phyloP scores from a whole-genome alignment of 192 early-diverging fungal genomes.

The Backusella mclennaniae region DNA sequence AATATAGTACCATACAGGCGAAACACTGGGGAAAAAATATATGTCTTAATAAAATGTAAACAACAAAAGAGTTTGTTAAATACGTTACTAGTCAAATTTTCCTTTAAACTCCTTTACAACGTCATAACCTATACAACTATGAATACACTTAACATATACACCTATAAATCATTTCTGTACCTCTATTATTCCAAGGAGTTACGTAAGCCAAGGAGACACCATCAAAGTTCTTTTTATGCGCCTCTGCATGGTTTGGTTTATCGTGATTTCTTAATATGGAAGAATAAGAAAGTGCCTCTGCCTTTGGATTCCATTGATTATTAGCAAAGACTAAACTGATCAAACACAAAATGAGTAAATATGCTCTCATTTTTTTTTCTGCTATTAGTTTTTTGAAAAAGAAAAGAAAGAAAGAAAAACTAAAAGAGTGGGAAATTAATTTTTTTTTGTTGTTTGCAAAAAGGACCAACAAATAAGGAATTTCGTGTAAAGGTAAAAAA shows the following conservation, averaged over 20 bases:
- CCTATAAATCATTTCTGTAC: conserved; percentile 10
- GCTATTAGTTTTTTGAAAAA: neutral
- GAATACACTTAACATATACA: neutral
- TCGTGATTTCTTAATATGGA: conserved; percentile 15
- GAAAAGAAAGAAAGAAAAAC: neutral
- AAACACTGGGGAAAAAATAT: conserved; percentile 20
- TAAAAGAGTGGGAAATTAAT: neutral
- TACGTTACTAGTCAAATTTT: conserved; percentile 44
- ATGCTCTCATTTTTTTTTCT: neutral
- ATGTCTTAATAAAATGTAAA: neutral
- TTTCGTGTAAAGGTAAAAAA: neutral
- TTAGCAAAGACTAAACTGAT: neutral
- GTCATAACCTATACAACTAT: conserved; percentile 31
- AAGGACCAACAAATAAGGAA: neutral
- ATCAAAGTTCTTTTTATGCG: conserved; percentile 29
- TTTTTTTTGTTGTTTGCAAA: neutral
- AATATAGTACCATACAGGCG: conserved; percentile 42
- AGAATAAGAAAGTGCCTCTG: neutral
- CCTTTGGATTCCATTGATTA: neutral
- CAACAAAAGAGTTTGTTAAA: neutral
- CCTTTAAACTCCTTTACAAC: conserved; percentile 45
- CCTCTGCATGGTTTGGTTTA: conserved; percentile 17
- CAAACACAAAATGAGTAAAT: neutral
- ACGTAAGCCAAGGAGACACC: conserved; percentile 41
- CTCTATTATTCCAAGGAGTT: conserved; percentile 44